Evolutionary conservation across 148 eudicot species (phyloP).

Genomic region (Amaranthus palmeri): DNA sequence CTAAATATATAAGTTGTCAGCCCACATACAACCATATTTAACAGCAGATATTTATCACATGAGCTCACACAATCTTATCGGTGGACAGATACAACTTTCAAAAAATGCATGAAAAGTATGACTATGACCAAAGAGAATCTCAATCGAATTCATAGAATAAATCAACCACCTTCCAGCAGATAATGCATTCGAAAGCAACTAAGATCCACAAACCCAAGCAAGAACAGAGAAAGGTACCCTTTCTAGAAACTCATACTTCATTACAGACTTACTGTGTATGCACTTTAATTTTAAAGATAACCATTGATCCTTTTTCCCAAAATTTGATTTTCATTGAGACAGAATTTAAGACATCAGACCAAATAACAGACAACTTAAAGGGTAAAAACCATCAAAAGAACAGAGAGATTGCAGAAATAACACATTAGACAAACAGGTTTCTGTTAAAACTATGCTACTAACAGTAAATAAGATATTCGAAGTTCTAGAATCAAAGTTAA

Average conservation of each 20-base stretch:
- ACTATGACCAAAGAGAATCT: background rate
- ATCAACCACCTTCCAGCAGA: slow-evolving; percentile 4
- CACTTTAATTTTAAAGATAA: too few relatives aligned
- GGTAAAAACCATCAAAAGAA: background rate
- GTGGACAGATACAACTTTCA: background rate
- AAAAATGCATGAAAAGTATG: background rate
- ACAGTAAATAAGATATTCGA: background rate
- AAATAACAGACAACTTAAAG: background rate
- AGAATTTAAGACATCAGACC: background rate
- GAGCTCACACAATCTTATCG: background rate
- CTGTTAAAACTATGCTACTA: background rate
- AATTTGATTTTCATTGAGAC: background rate
- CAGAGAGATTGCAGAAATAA: background rate
- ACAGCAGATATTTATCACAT: background rate
- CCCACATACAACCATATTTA: background rate
- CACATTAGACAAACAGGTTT: background rate
- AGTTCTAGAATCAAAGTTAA: slow-evolving; percentile 1
- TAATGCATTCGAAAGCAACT: background rate
- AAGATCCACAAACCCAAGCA: background rate
- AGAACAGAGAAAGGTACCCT: background rate
- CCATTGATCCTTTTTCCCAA: background rate
- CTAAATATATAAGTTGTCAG: background rate
- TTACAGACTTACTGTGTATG: background rate
- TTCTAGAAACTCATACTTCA: background rate
- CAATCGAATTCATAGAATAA: background rate